These are phyloP conservation scores for Salix arbutifolia DNA, from an alignment of 345 rosid genomes.

Conservation along the genomic window DNA sequence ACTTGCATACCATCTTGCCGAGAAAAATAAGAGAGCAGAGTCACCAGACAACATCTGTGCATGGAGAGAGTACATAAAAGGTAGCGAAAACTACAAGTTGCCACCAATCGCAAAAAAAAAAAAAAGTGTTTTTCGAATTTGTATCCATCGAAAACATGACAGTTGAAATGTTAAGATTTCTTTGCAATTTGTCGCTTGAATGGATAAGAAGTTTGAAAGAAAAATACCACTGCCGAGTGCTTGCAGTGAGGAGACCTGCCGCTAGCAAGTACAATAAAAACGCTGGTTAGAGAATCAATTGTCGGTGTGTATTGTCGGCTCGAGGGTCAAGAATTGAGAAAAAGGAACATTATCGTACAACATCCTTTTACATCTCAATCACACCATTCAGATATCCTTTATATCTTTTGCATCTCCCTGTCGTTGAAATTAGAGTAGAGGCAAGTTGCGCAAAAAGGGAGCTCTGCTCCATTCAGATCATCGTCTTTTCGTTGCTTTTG, in stretches of 20 bases:
- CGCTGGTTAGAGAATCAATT: background rate
- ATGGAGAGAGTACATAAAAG: background rate
- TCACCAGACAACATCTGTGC: background rate
- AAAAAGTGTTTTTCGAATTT: background rate
- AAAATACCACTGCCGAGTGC: background rate
- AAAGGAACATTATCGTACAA: background rate
- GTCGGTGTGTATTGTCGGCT: background rate
- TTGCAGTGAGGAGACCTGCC: background rate
- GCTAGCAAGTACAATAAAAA: background rate
- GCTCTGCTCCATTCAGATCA: too few relatives aligned
- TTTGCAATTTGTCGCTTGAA: background rate
- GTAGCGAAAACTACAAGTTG: slow-evolving; percentile 6
- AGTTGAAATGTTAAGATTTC: background rate
- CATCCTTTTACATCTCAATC: background rate
- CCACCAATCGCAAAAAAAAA: background rate
- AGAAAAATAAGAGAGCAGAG: background rate
- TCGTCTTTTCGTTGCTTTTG: too few relatives aligned
- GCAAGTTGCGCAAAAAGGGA: too few relatives aligned
- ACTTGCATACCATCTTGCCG: slow-evolving; percentile 4
- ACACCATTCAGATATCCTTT: too few relatives aligned
- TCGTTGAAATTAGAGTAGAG: background rate
- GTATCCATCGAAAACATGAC: background rate
- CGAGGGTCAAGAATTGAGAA: background rate
- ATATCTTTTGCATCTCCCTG: background rate
- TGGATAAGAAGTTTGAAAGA: background rate